These are phyloP conservation scores for Lotus japonicus DNA, from an alignment of 306 rosid species.

Conservation along the genomic window DNA sequence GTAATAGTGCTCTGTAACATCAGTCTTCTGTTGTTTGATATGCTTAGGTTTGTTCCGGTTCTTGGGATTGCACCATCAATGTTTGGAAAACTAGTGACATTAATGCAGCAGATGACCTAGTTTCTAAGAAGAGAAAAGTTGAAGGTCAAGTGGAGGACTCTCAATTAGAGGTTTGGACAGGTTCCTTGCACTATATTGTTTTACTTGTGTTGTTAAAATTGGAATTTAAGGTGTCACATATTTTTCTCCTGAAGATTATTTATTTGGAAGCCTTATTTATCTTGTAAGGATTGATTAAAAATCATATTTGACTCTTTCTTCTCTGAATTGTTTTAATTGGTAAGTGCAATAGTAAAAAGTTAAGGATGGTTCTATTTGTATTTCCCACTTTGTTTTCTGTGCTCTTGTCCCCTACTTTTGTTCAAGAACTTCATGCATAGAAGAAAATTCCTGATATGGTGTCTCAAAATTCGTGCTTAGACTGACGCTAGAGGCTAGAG, in stretches of 20 bases:
- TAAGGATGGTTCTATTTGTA: background rate
- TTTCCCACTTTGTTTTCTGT: background rate
- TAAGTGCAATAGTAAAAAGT: background rate
- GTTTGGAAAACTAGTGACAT: constrained; percentile 62
- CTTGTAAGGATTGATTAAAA: background rate
- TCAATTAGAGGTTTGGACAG: constrained; percentile 58
- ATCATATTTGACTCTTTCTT: background rate
- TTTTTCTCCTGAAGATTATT: background rate
- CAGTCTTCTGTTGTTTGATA: constrained; percentile 3
- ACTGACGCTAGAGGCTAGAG: background rate
- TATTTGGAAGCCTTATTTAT: background rate
- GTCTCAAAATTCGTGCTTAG: background rate
- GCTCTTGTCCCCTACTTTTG: background rate
- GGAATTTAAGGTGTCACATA: background rate
- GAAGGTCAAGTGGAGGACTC: constrained; percentile 50
- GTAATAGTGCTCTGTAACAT: constrained; percentile 10
- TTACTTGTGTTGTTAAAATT: background rate
- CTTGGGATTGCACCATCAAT: constrained; percentile 89
- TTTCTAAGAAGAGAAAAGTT: constrained; percentile 73
- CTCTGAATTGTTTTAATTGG: background rate
- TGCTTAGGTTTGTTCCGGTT: constrained; percentile 96
- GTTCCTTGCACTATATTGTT: background rate
- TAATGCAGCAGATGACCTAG: constrained; percentile 49
- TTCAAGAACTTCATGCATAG: background rate
- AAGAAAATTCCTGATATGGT: background rate